These are phyloP conservation scores for Dryas drummondii DNA, from an alignment of 306 rosid genomes.

Conservation along the genomic window DNA sequence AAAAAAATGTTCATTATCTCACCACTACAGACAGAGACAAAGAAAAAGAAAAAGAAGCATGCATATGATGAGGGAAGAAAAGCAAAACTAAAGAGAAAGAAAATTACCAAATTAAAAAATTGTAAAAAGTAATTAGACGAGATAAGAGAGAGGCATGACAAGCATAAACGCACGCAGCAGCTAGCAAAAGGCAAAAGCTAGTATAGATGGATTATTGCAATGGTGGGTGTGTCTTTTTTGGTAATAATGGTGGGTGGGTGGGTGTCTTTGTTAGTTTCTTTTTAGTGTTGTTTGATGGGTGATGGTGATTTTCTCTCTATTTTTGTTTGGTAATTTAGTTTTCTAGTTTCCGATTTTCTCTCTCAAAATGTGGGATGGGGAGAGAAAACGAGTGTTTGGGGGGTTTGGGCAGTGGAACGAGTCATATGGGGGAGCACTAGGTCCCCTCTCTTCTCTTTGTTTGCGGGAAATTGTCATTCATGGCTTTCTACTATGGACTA, in stretches of 20 bases:
- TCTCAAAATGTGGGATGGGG: background rate
- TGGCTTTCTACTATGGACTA: too few species aligned
- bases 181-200: background rate
- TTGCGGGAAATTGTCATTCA: background rate
- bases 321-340: background rate
- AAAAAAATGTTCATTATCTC: background rate
- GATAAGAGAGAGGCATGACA: background rate
- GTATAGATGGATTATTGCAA: background rate
- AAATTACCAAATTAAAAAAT: background rate
- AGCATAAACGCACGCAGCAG: background rate
- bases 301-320: background rate
- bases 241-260: background rate
- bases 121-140: background rate
- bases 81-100: background rate
- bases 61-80: background rate
- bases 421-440: slow-evolving; percentile 25
- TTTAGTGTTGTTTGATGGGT: slow-evolving; percentile 13
- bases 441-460: background rate
- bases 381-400: background rate
- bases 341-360: background rate
- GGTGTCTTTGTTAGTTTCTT: background rate
- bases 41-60: slow-evolving; percentile 8
- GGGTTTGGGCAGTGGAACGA: slow-evolving; percentile 25
- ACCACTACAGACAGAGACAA: slow-evolving; percentile 1
- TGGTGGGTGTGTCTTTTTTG: background rate